Evolutionary conservation across 2,329 filamentous ascomycete species (phyloP), one percentile per base, ranked within the genome.

Genomic region (Simplicillium aogashimaense): DNA sequence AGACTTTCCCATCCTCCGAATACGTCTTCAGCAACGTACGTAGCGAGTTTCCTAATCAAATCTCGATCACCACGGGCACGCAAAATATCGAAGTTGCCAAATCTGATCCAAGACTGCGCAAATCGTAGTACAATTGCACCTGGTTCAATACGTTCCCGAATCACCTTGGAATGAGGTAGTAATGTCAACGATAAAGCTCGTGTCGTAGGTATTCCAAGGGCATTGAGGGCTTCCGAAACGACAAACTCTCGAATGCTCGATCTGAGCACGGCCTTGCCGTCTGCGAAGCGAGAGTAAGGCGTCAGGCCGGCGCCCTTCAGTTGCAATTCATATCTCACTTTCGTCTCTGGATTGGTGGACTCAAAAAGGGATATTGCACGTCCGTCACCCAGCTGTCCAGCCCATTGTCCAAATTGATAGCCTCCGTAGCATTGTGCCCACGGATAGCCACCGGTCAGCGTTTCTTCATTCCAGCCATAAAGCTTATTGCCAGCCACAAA

Each of bases 351-450:
- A 55, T 90, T 94, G 5, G 79, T 90, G 17, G 81, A 77, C 61
- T 98, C 92, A 53, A 97, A 97, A 2, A 98, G 70, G 29, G 86
- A 94, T 50, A 98, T 97, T 25, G 89, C 92, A 41, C 92, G 76
- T 30, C 92, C 92, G 56, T 98, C 92, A 33, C 92, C 92, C 1
- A 98, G 76, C 60, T 98, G 92, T 6, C 92, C 89, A 3, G 92
- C 92, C 90, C 90, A 98, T 49, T 84, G 79, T 6, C 92, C 92
- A 56, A 81, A 79, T 55, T 80, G 72, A 54, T 74, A 78, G 42
- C 90, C 90, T 42, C 92, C 92, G 59, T 98, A 98, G 65, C 92
- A 97, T 64, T 98, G 92, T 28, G 92, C 89, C 92, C 92, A 98
- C 0, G 92, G 90, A 58, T 98, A 98, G 34, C 92, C 79, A 15